Evolutionary conservation across 306 rosid species (phyloP).

Genomic region (Cucumis hystrix): DNA sequence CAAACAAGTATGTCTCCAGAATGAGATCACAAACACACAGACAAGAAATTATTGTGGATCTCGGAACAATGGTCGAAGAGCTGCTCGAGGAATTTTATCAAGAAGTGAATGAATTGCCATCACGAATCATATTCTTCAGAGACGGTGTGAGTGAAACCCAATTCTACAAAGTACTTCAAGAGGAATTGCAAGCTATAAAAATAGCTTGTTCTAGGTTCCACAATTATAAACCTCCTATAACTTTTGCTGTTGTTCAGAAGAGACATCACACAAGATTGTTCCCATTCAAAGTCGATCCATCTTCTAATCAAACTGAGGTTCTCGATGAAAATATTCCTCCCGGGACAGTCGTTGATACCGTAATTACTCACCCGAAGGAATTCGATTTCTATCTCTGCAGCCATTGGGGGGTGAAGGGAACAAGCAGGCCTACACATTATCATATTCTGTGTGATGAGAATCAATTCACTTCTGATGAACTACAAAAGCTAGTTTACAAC

Average conservation of each 20-base stretch:
- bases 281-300: slow-evolving; percentile 47
- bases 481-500: slow-evolving; percentile 75
- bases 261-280: slow-evolving; percentile 95
- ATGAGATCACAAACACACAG: slow-evolving; percentile 97
- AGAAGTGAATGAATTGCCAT: slow-evolving; percentile 65
- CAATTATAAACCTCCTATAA: slow-evolving; percentile 52
- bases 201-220: slow-evolving; percentile 52
- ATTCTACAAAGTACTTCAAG: slow-evolving; percentile 63
- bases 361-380: slow-evolving; percentile 86
- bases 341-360: slow-evolving; percentile 92
- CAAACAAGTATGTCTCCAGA: slow-evolving; percentile 85
- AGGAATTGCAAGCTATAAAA: slow-evolving; percentile 70
- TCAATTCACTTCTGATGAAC: slow-evolving; percentile 80
- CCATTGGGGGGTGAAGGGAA: slow-evolving; percentile 95
- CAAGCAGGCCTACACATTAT: slow-evolving; percentile 93
- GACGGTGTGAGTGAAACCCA: slow-evolving; percentile 99
- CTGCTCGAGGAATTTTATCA: slow-evolving; percentile 68
- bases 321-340: slow-evolving; percentile 71
- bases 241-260: slow-evolving; percentile 90
- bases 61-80: slow-evolving; percentile 72
- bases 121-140: slow-evolving; percentile 73
- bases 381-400: slow-evolving; percentile 93
- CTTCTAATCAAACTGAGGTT: slow-evolving; percentile 33
- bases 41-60: slow-evolving; percentile 87
- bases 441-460: slow-evolving; percentile 89